Conservation (phyloP, 257 asterid genomes). For the Capsicum rhomboideum region DNA sequence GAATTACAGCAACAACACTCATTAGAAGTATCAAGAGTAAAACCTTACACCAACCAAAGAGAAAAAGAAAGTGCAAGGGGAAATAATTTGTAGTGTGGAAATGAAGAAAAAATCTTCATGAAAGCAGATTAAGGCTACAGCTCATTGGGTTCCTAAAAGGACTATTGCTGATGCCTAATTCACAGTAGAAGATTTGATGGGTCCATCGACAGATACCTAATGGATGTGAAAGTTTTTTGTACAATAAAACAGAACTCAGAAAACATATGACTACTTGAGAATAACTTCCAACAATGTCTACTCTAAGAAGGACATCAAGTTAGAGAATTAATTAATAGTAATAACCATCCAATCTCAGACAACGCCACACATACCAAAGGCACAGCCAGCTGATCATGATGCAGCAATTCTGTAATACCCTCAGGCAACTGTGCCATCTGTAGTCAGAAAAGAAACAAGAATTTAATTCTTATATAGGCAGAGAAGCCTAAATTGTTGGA, state of each 20-base stretch:
- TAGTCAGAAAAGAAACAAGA: not conserved
- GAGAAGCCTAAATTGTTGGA: not conserved
- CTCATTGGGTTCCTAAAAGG: not conserved
- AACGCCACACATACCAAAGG: conserved; percentile 59
- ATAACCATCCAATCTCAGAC: not conserved
- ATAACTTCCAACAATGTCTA: not conserved
- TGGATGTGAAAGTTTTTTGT: not conserved
- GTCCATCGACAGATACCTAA: not conserved
- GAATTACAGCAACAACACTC: not conserved
- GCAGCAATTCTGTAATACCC: conserved; percentile 74
- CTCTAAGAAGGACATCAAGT: not conserved
- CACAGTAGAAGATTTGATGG: not conserved
- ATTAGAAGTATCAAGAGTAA: not conserved
- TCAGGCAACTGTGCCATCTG: conserved; percentile 95
- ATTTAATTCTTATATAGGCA: not conserved
- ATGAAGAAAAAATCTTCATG: not conserved
- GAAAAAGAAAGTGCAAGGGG: not conserved
- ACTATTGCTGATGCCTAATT: not conserved
- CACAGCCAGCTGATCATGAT: conserved; percentile 53
- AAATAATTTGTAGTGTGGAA: not conserved
- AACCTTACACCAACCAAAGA: not conserved
- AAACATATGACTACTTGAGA: not conserved
- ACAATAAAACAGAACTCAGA: not conserved
- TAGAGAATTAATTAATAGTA: not conserved
- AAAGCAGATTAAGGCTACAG: not conserved